Evolutionary conservation across 352 stramenopile species (phyloP), one percentile per base, ranked within the genome.

Genomic region (Pythium rishiriense): DNA sequence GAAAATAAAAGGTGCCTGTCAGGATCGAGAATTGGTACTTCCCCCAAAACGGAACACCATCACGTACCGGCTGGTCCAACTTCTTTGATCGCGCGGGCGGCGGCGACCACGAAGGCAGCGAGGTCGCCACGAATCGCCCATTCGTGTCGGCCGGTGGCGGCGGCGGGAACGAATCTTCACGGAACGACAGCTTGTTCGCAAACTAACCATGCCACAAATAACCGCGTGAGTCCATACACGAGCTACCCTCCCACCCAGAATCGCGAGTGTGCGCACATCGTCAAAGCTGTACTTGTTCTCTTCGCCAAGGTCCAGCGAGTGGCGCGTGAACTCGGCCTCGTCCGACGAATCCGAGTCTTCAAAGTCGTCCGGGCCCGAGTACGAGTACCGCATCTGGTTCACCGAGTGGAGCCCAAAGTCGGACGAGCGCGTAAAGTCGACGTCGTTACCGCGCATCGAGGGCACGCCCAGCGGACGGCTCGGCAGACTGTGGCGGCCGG

Each of bases 31-130:
- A n/a, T n/a, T n/a, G n/a, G n/a, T n/a, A n/a, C n/a, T n/a, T n/a
- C n/a, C n/a, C n/a, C n/a, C n/a, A n/a, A n/a, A n/a, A n/a, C n/a
- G n/a, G n/a, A n/a, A n/a, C n/a, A n/a, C n/a, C n/a, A n/a, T n/a
- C n/a, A n/a, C n/a, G n/a, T n/a, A n/a, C n/a, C n/a, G 67, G 64
- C n/a, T 68, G 56, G 24, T 84, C 85, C 14, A 93, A 73, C 48
- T 90, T 88, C 64, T 94, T 94, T 14, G 72, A 74, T 25, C 83
- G 76, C 26, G 72, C 62, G 5, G 85, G 83, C 6, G 85, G 85
- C 14, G 85, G 85, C n/a, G 83, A 93, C 85, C 85, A 94, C 22
- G 85, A 94, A 21, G 85, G 85, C 10, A 94, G 64, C 7, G 81
- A 80, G 3, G 74, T 83, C 0, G 78, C 70, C 33, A 90, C 75